Evolutionary conservation across 805 yeast genomes (phyloP), one percentile per base, ranked within the genome.

Genomic region (Danielozyma ontarioensis): DNA sequence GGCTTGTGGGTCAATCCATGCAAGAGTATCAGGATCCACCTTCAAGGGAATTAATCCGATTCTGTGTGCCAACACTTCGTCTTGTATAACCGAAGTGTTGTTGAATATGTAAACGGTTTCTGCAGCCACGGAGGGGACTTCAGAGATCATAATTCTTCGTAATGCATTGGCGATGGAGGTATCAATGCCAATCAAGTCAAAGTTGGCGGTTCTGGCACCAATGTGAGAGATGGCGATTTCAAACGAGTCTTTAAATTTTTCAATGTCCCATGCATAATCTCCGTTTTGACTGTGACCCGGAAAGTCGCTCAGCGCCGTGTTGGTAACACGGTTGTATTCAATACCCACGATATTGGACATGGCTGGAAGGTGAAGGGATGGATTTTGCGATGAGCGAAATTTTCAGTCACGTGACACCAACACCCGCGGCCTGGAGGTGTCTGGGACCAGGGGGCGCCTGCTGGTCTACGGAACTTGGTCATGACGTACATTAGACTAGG

Each of bases 71-170:
- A 93, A 73, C 13, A 93, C 96, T 65, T 93, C 98, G 59, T 93
- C 98, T 59, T 89, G 97, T 43, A 93, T 86, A 31, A 93, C 96
- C 1, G 96, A 86, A 1, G 98, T 93, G 62, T 93, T 93, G 71
- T 87, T 90, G 67, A 83, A 83, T 39, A 93, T 74, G 55, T 81
- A 88, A 13, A 93, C 87, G 41, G 85, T 78, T 60, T 93, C 98
- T 15, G 96, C 83, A 12, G 98, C 97, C 29, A 90, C 94, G 2
- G 93, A 76, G 14, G 98, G 98, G 26, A 93, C 95, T 57, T 93
- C 98, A 1, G 97, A 76, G 35, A 93, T 80, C 97, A 93, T 89
- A 49, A 93, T 84, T 53, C 98, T 82, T 55, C 98, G 81, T 63
- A 90, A 88, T 0, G 98, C 97, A 65, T 93, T 93, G 28, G 97